A percentile compares a stretch with the other conserved stretches of the same genome.
These are phyloP conservation scores for Sideroxylon spinosum DNA, from an alignment of 179 eudicot genomes.

Conservation along the genomic window DNA sequence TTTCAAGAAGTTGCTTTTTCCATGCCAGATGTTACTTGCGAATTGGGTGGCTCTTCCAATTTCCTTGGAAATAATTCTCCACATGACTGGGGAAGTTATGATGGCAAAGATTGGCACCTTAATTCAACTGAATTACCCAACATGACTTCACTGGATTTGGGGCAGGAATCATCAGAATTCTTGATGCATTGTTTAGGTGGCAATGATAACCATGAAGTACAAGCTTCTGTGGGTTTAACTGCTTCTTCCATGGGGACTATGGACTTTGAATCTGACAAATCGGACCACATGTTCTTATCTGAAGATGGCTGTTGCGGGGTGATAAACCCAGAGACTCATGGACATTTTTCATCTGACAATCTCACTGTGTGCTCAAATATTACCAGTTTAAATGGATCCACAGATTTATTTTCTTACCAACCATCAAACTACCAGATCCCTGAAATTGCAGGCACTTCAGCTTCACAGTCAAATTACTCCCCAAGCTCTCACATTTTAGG, in stretches of 20 bases:
- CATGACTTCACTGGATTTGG: conserved; percentile 40
- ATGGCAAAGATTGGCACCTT: conserved; percentile 34
- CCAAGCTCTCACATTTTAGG: conserved; percentile 30
- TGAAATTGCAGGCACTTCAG: conserved; percentile 30
- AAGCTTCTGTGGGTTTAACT: conserved; percentile 25
- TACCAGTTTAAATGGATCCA: conserved; percentile 30
- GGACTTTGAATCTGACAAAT: conserved; percentile 21
- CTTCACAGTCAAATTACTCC: conserved; percentile 35
- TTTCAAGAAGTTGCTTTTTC: conserved; percentile 43
- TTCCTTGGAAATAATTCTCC: conserved; percentile 37
- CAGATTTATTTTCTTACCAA: conserved; percentile 35
- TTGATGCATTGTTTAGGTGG: conserved; percentile 35
- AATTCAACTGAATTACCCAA: conserved; percentile 41
- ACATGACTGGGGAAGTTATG: conserved; percentile 33
- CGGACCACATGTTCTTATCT: conserved; percentile 23
- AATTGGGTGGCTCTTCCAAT: conserved; percentile 37
- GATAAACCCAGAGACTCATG: conserved; percentile 26
- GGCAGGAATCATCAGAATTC: conserved; percentile 40
- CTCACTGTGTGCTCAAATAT: conserved; percentile 21
- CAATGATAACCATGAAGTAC: conserved; percentile 31
- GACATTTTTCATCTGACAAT: conserved; percentile 27
- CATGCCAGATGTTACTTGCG: conserved; percentile 46
- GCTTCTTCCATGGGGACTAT: conserved; percentile 25
- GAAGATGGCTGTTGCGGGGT: conserved; percentile 33
- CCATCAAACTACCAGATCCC: conserved; percentile 38